Base-by-base conservation (phyloP, 345 rosid genomes). In the Trapa incisa region DNA sequence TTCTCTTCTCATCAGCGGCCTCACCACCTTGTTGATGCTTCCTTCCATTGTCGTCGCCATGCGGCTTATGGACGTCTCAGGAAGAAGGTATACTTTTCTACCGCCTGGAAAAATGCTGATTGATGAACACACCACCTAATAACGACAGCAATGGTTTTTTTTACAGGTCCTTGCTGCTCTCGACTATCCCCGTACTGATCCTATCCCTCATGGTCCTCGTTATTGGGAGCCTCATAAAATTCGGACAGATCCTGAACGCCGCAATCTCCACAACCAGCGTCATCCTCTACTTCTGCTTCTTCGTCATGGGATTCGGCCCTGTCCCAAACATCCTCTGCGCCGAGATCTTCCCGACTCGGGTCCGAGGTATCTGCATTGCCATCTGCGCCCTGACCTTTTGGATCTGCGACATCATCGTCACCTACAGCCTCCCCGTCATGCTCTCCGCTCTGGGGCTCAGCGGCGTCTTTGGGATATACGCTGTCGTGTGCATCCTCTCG, bases 31-130 rank as follows among this genome's bases (percentile, higher is more conserved):
- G 17, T 45, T 75, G 65, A 76, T 81, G 85, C 80, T 81, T 41
- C 85, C 82, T 6, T 70, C 74, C 50, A 81, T 81, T 15, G 57
- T 65, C 10, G 54, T 81, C 65, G 76, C 82, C 29, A 81, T 81
- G 85, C 76, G 76, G 72, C 73, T 81, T 2, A 81, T 81, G 80
- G 85, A 81, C 43, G 70, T 79, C 41, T 70, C 85, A 6, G 85
- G 85, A 38, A 81, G 85, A 74, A 74, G 85, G 84, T 81, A 57
- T 53, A 9, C 29, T 22, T 22, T 22, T 22, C 29, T 22, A 22
- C 29, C 29, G 29, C 29, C 29, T 22, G 29, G 29, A 22, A 22
- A 22, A 22, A 22, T 22, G 29, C 29, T 22, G 29, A 22, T 22
- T 22, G 29, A 22, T 22, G 29, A 22, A 22, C 29, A 22, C 29